phyloP scores from a whole-genome alignment of 2,329 filamentous ascomycete genomes.

The Epichloe gansuensis region DNA sequence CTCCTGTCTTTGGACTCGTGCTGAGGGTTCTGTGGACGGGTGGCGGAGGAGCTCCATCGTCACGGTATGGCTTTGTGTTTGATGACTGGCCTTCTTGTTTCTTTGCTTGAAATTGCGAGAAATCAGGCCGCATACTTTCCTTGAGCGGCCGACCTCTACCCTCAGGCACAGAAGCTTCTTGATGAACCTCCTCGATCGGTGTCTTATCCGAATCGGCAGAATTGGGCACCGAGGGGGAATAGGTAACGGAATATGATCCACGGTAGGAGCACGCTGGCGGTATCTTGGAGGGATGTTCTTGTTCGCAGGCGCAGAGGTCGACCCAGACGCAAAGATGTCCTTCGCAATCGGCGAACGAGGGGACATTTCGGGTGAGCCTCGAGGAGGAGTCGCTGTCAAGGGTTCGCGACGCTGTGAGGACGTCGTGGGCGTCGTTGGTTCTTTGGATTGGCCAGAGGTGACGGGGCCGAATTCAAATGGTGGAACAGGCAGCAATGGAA shows the following conservation, averaged over 20 bases:
- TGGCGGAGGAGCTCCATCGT: conserved; percentile 44
- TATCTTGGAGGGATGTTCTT: conserved; percentile 15
- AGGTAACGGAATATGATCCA: background rate
- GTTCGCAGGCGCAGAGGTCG: conserved; percentile 12
- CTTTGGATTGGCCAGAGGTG: conserved; percentile 20
- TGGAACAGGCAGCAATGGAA: conserved; percentile 43
- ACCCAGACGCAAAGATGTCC: conserved; percentile 5
- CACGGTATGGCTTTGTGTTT: conserved; percentile 27
- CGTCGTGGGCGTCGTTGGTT: conserved; percentile 9
- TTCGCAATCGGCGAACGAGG: conserved; percentile 11
- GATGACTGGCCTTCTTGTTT: conserved; percentile 9
- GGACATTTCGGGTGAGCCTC: conserved; percentile 14
- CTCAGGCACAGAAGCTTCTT: conserved; percentile 6
- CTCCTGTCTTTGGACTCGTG: conserved; percentile 20
- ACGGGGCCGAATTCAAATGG: conserved; percentile 21
- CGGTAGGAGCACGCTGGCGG: conserved; percentile 9
- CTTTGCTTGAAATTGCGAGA: conserved; percentile 20
- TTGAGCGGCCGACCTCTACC: conserved; percentile 19
- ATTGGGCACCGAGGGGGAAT: background rate
- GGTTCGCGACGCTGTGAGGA: conserved; percentile 22
- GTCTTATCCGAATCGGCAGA: conserved; percentile 5
- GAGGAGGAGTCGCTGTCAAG: background rate
- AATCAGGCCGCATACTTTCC: conserved; percentile 28
- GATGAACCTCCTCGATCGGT: conserved; percentile 16
- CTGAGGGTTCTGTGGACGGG: conserved; percentile 38